These are phyloP conservation scores for Buxus sempervirens DNA, from an alignment of 164 flowering plant species.

Conservation along the genomic window DNA sequence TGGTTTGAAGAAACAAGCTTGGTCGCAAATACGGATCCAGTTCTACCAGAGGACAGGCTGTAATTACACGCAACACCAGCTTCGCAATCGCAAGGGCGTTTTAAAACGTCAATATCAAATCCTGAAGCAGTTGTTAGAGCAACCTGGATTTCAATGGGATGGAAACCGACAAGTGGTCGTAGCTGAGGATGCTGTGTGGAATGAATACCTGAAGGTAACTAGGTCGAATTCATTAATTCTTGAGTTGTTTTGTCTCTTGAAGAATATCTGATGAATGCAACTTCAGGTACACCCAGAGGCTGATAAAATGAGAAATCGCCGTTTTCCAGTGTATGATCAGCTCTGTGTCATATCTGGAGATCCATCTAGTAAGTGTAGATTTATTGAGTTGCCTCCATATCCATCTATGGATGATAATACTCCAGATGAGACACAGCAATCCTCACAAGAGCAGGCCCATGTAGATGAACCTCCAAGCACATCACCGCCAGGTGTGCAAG, in stretches of 20 bases:
- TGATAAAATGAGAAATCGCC: not conserved
- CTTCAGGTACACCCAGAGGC: slow-evolving; percentile 1
- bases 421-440: slow-evolving; percentile 1
- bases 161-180: not conserved
- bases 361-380: not conserved
- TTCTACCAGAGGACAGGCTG: not conserved
- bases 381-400: not conserved
- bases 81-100: slow-evolving; percentile 2
- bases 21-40: not conserved
- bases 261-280: not conserved
- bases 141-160: not conserved
- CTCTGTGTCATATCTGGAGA: slow-evolving; percentile 1
- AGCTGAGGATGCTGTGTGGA: slow-evolving; percentile 4
- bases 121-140: not conserved
- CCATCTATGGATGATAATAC: not conserved
- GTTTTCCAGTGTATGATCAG: not conserved
- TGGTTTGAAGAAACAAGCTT: slow-evolving; percentile 2
- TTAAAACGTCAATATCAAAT: not conserved
- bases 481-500: not conserved
- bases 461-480: not conserved
- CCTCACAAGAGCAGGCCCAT: not conserved
- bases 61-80: not conserved
- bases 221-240: not conserved
- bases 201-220: slow-evolving; percentile 2
- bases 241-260: not conserved